Evolutionary conservation across 2,329 filamentous ascomycete species (phyloP), one percentile per base, ranked within the genome.

Genomic region (Xylariaceae sp.): DNA sequence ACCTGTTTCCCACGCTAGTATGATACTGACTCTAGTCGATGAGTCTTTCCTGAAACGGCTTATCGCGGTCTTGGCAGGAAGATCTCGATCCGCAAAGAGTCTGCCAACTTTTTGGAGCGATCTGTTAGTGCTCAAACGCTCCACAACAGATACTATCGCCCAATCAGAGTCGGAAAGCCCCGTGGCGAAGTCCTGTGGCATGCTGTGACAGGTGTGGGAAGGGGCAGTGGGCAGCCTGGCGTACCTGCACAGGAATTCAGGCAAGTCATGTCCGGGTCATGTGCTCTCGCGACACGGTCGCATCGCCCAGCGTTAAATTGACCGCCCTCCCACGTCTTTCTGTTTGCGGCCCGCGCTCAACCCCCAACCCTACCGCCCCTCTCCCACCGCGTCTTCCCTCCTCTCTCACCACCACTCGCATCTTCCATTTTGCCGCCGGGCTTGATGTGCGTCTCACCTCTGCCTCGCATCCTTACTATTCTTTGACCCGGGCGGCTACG

Each of bases 271-370:
- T 7, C 19, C 9, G 38, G 41, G 47, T 52, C 49, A 52, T 41
- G 41, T 52, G 49, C 47, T 46, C 47, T 38, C 55, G 55, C 54
- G 55, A 41, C 15, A 47, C 24, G 19, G 44, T 54, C 47, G 45
- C 48, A 47, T 41, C 38, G 15, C 17, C 18, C 15, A 26, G 22
- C 12, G 30, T 32, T 17, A 32, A 32, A 32, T 32, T 26, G 22
- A 11, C 22, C 11, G 22, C 12, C 30, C 30, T 32, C 34, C 29
- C 18, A 9, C 11, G 22, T 28, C 16, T n/a, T 26, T 31, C n/a
- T 28, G 12, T 17, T n/a, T 17, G 30, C 16, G 30, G 30, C 13
- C 30, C 45, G 18, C 42, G 26, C 34, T 15, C 36, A 18, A 31
- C 16, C 22, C 16, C 22, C 6, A 26, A 6, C 22, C 22, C 22